Base-by-base conservation (phyloP, 2,329 filamentous ascomycete genomes). In the Trichoderma arundinaceum region DNA sequence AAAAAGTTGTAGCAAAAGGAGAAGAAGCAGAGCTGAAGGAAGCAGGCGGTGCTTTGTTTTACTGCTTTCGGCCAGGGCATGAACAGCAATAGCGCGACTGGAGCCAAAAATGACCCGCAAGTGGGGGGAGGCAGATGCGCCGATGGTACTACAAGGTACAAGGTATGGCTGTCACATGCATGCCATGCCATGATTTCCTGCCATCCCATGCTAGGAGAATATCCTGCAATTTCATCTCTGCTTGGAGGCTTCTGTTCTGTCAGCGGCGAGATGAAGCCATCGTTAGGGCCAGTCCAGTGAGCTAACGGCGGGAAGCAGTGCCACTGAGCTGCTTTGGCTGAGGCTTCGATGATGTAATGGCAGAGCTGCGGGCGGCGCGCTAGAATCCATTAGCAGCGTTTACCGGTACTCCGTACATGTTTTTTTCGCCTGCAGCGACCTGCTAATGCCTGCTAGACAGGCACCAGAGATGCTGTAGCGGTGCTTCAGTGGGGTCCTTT, bases 331-430 rank as follows among this genome's bases (percentile, higher is more conserved):
- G 33, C 7, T 54, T 22, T 38, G 19, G 33, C n/a, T 22, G 49
- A 35, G 41, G 60, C 39, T 32, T 49, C 61, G 19, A 65, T 65
- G 54, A 65, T 59, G 54, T 65, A 59, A 65, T 65, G 38, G 48
- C 58, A 58, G 51, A 19, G 35, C 46, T 41, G 17, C 35, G 32
- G 46, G 32, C 58, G 19, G 58, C 48, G 28, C 59, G 59, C 59
- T 62, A 62, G n/a, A 51, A 8, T 7, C 7, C 33, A 3, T 22
- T 39, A 22, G 51, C 51, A 54, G 33, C 9, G 5, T 35, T 22
- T 7, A 38, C 32, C 38, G 33, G 49, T n/a, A 35, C n/a, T 28
- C 22, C 22, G 22, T 28, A 28, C 22, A 4, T 28, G 22, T 28
- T 28, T 28, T 28, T 28, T 28, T 28, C 22, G 22, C 22, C n/a